Percentiles rank a stretch among this genome's conserved stretches.
Evolutionary conservation across 2,329 filamentous ascomycete genomes (phyloP).

Genomic region (Paecilomyces niveus): DNA sequence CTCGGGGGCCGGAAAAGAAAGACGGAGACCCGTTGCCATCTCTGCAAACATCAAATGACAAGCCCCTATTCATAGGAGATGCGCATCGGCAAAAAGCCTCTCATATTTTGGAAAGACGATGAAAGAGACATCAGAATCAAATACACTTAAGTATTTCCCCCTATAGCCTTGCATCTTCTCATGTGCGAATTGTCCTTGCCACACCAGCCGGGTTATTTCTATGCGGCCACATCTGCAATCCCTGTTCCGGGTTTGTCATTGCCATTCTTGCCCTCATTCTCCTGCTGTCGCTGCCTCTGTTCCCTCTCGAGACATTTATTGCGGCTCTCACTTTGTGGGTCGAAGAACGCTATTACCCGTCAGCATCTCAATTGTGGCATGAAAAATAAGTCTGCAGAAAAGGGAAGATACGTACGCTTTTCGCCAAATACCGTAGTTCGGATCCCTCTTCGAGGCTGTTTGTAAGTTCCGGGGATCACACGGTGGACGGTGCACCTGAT

Average conservation of each 20-base stretch:
- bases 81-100: no score
- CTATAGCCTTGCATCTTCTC: not conserved
- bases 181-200: not conserved
- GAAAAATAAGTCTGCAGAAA: not conserved
- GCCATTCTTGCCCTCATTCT: not conserved
- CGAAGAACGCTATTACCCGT: conserved; percentile 6
- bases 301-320: conserved; percentile 6
- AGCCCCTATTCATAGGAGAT: no score
- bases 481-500: conserved; percentile 27
- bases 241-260: no score
- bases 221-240: not conserved
- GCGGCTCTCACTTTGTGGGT: conserved; percentile 14
- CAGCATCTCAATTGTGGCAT: not conserved
- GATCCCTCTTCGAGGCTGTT: conserved; percentile 31
- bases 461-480: conserved; percentile 38
- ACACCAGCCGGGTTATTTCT: not conserved
- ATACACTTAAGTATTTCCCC: not conserved
- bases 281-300: no score
- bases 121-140: not conserved
- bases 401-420: conserved; percentile 28
- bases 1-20: no score
- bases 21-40: no score
- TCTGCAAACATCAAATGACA: no score
- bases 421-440: conserved; percentile 40
- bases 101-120: no score